A percentile compares a stretch with the other conserved stretches of the same genome.
Evolutionary conservation across 2,329 filamentous ascomycete species (phyloP).

Genomic region (Penicillium corylophilum): DNA sequence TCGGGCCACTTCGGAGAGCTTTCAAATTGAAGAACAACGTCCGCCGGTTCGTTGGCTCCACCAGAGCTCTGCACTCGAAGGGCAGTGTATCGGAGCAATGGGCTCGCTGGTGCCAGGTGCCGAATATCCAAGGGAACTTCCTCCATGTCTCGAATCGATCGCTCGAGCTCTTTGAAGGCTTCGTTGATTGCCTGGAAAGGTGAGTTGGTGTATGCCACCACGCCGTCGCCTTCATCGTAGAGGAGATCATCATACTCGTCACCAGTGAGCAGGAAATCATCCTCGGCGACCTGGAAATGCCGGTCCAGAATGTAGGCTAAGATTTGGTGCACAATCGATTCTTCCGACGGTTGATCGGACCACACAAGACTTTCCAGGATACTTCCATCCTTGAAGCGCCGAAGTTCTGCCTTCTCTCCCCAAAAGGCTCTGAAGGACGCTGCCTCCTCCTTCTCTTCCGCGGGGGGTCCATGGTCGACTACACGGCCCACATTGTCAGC

Average conservation of each 20-base stretch:
- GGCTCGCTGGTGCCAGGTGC: constrained; percentile 70
- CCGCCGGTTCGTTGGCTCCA: constrained; percentile 55
- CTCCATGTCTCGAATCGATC: constrained; percentile 72
- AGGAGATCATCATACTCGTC: constrained; percentile 49
- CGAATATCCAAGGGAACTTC: constrained; percentile 84
- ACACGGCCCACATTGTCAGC: constrained; percentile 68
- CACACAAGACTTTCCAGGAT: constrained; percentile 92
- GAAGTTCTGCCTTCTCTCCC: constrained; percentile 88
- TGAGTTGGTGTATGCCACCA: constrained; percentile 44
- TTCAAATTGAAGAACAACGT: constrained; percentile 87
- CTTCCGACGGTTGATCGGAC: constrained; percentile 60
- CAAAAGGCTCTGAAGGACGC: constrained; percentile 85
- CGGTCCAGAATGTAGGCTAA: constrained; percentile 66
- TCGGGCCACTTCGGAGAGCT: constrained; percentile 93
- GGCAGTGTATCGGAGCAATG: constrained; percentile 71
- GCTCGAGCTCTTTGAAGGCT: constrained; percentile 71
- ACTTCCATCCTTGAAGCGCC: constrained; percentile 91
- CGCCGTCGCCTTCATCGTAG: constrained; percentile 29
- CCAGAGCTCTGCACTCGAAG: constrained; percentile 28
- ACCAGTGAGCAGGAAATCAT: constrained; percentile 55
- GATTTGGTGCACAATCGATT: constrained; percentile 76
- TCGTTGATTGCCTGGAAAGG: constrained; percentile 68
- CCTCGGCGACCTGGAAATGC: constrained; percentile 63
- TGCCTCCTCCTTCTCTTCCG: constrained; percentile 81
- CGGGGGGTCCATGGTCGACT: constrained; percentile 83